These are phyloP conservation scores for Aspergillus diversus DNA, from an alignment of 495 filamentous ascomycete species.

Conservation along the genomic window DNA sequence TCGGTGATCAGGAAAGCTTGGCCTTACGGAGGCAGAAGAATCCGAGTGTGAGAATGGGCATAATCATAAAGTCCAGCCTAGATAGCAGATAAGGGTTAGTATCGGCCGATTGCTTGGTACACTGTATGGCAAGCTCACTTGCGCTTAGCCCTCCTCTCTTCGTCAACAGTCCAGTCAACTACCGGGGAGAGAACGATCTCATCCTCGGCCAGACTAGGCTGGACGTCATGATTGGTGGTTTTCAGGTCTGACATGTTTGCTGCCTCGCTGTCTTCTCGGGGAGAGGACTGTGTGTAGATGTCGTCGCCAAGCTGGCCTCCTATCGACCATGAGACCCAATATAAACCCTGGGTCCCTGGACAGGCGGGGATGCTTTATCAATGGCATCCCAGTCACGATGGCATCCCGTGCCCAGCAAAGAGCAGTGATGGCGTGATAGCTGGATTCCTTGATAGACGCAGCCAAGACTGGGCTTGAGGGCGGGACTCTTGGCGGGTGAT, in stretches of 20 bases:
- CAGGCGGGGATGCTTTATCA: neutral
- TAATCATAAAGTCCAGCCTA: constrained; percentile 20
- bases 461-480: constrained; percentile 5
- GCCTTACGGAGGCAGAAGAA: constrained; percentile 20
- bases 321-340: neutral
- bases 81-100: neutral
- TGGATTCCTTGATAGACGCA: constrained; percentile 1
- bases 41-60: constrained; percentile 18
- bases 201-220: constrained; percentile 3
- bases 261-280: neutral
- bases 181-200: neutral
- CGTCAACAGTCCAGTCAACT: constrained; percentile 16
- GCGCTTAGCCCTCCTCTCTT: constrained; percentile 19
- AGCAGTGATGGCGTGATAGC: constrained; percentile 6
- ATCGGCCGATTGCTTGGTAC: neutral
- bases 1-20: neutral
- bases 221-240: neutral
- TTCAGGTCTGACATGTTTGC: constrained; percentile 17
- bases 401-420: constrained; percentile 4
- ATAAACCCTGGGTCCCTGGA: neutral
- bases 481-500: neutral
- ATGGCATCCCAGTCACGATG: neutral
- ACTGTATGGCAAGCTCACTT: constrained; percentile 9
- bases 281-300: neutral
- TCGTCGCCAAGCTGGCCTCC: neutral